Conservation (phyloP, 352 stramenopile genomes). For the Phytophthora uliginosa region DNA sequence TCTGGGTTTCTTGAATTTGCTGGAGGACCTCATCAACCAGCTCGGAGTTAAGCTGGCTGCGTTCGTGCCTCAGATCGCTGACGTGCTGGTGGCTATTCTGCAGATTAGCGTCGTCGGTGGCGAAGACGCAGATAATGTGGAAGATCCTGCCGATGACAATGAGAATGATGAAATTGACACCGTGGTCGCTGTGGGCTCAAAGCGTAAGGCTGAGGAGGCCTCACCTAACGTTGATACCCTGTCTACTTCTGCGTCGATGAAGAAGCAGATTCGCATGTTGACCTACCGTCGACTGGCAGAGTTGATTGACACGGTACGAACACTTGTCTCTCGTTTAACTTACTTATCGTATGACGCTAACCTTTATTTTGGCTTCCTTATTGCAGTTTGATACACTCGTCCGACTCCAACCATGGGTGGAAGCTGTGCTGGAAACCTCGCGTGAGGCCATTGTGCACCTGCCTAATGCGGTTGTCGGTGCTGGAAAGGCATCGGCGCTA, state of each 20-base stretch:
- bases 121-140: conserved; percentile 27
- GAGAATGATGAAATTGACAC: conserved; percentile 25
- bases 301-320: conserved; percentile 69
- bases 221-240: conserved; percentile 18
- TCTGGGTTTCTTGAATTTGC: conserved; percentile 92
- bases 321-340: not conserved
- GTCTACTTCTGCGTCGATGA: conserved; percentile 56
- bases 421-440: conserved; percentile 52
- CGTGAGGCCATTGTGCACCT: conserved; percentile 75
- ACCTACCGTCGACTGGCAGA: conserved; percentile 80
- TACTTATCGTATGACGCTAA: conserved; percentile 11
- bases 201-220: conserved; percentile 26
- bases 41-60: conserved; percentile 85
- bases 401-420: conserved; percentile 71
- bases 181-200: conserved; percentile 23
- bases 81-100: conserved; percentile 84
- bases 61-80: conserved; percentile 84
- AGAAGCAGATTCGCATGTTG: conserved; percentile 87
- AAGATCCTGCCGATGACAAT: conserved; percentile 36
- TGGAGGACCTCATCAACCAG: conserved; percentile 90
- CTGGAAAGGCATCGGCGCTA: conserved; percentile 79
- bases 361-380: conserved; percentile 4
- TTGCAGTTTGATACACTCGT: conserved; percentile 77
- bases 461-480: conserved; percentile 76
- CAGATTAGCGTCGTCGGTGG: conserved; percentile 51